Conservation (phyloP, 2,329 filamentous ascomycete genomes). For the Venturiaceae sp. region DNA sequence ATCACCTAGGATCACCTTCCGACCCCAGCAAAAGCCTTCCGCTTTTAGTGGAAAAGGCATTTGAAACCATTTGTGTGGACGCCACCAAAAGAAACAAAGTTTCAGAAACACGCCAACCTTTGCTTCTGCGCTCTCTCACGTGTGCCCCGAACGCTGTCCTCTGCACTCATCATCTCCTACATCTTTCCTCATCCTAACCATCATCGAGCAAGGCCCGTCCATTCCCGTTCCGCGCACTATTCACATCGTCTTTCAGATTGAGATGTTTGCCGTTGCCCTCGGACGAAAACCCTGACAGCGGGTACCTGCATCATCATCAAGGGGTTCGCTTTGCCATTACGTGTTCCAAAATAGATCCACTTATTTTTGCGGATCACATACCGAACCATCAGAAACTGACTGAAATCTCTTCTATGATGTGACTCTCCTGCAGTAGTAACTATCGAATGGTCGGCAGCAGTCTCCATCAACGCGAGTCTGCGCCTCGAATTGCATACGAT, state of each 20-base stretch:
- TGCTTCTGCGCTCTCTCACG: not conserved
- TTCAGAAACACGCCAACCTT: not conserved
- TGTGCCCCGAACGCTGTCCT: not conserved
- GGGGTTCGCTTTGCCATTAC: not conserved
- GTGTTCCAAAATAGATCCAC: not conserved
- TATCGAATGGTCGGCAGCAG: too few species aligned
- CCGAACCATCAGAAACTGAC: too few species aligned
- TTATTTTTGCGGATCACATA: too few species aligned
- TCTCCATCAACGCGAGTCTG: too few species aligned
- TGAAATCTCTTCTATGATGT: too few species aligned
- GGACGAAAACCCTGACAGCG: not conserved
- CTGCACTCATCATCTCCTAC: not conserved
- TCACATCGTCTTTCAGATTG: not conserved
- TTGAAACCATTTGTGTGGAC: not conserved
- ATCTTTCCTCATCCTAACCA: not conserved
- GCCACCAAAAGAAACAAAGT: not conserved
- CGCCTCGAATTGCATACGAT: too few species aligned
- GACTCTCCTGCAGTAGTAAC: too few species aligned
- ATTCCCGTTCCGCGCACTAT: too few species aligned
- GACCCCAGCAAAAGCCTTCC: not conserved
- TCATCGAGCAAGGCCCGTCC: not conserved
- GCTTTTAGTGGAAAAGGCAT: not conserved
- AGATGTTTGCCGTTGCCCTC: not conserved
- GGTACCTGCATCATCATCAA: not conserved
- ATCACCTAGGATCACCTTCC: not conserved